Evolutionary conservation across 2,329 filamentous ascomycete genomes (phyloP), one percentile per base, ranked within the genome.

Genomic region (Aspergillus uvarum): DNA sequence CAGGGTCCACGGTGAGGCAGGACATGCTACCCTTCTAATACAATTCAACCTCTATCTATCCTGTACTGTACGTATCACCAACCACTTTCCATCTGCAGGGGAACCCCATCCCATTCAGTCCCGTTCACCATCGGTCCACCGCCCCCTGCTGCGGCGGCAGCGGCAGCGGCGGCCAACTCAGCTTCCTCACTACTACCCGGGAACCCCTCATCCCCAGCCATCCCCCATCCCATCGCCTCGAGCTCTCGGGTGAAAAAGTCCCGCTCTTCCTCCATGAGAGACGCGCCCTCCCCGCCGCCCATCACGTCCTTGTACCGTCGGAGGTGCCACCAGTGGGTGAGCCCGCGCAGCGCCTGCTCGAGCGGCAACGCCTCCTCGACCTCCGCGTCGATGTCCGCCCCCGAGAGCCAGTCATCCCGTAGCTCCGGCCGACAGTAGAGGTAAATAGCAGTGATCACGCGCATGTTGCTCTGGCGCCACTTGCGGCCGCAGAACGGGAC

Each of bases 391-490:
- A 98, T 88, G 72, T 97, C 93, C 61, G 89, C 90, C 5, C 94
- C 94, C 0, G 91, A 76, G 1, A 98, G 83, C 94, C 95, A 98
- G 77, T 97, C 95, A 72, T 99, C 95, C 31, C 94, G 85, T 50
- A 99, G 82, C 74, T 98, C 94, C 0, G 94, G 94, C 7, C 92
- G 85, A 72, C 94, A 96, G 77, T 96, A 91, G 52, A 99, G 82
- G 76, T 97, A 99, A 1, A 99, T 91, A 3, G 93, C 92, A 0
- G 95, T 99, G 72, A 99, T 99, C 71, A 98, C 93, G 58, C 94
- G 90, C 95, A 99, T 99, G 76, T 99, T 98, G 68, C 88, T 88
- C 79, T 98, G 95, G 14, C 95, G 88, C 95, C 95, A 99, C 79
- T 99, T 99, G 48, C 95, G 89, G 22, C 95, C 94, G 76, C 94